A percentile compares a stretch with the other conserved stretches of the same genome.
phyloP scores from a whole-genome alignment of 805 yeast genomes.

The Candida piceae region DNA sequence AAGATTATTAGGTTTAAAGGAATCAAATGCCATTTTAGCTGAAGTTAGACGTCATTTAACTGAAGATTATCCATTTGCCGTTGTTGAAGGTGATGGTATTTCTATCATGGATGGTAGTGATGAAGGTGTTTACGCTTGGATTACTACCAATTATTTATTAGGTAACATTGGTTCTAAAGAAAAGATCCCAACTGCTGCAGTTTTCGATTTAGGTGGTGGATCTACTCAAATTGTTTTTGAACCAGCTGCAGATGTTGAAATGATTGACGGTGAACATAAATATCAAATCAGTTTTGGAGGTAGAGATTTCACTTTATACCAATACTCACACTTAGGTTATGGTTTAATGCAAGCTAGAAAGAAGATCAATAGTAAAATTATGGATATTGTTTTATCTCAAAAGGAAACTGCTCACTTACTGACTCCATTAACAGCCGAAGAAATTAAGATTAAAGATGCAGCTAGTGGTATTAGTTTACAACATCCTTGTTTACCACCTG shows the following conservation, averaged over 20 bases:
- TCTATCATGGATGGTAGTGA: constrained; percentile 94
- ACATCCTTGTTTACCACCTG: constrained; percentile 90
- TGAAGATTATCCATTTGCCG: constrained; percentile 83
- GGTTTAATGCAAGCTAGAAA: constrained; percentile 94
- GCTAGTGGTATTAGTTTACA: constrained; percentile 42
- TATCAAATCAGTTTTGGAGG: constrained; percentile 78
- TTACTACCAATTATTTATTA: constrained; percentile 86
- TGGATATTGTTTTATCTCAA: constrained; percentile 29
- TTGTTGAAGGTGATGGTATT: constrained; percentile 81
- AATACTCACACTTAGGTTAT: constrained; percentile 91
- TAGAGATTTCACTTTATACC: constrained; percentile 75
- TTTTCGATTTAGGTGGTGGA: constrained; percentile 97
- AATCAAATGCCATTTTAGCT: constrained; percentile 62
- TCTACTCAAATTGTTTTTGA: constrained; percentile 98
- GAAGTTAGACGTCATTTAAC: constrained; percentile 77
- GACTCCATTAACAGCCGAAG: constrained; percentile 26
- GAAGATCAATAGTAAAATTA: constrained; percentile 63
- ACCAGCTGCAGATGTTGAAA: constrained; percentile 61
- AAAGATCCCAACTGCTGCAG: constrained; percentile 87
- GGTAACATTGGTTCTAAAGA: constrained; percentile 87
- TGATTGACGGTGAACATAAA: constrained; percentile 83
- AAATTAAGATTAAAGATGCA: constrained; percentile 32
- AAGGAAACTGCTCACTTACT: constrained; percentile 19
- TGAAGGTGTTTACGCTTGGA: constrained; percentile 99
- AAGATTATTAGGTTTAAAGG: constrained; percentile 74